Percentiles rank a stretch among this genome's conserved stretches.
Evolutionary conservation across 1,139 yeast species (phyloP).

Genomic region (Fermentozyma sake): DNA sequence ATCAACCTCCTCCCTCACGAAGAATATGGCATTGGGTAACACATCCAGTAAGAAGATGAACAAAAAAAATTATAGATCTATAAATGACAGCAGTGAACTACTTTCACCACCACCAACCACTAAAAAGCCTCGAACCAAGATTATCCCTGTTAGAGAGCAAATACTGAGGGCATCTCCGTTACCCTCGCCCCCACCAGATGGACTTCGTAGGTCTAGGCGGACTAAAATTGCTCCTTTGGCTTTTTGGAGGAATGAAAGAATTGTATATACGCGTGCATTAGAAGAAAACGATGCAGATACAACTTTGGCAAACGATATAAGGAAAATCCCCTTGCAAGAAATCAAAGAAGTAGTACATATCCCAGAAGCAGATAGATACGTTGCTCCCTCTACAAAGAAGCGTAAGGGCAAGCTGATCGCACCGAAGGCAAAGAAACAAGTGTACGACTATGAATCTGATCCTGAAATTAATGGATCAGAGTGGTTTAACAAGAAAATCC

Average conservation of each 20-base stretch:
- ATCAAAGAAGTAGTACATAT: conserved; percentile 55
- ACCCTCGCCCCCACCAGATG: conserved; percentile 46
- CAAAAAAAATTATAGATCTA: conserved; percentile 1
- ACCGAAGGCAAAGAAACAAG: conserved; percentile 6
- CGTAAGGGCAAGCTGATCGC: conserved; percentile 10
- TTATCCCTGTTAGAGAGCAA: conserved; percentile 1
- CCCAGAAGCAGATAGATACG: conserved; percentile 21
- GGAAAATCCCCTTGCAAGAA: conserved; percentile 49
- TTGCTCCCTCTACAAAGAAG: conserved; percentile 4
- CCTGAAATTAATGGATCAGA: conserved; percentile 47
- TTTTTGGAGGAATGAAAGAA: conserved; percentile 80
- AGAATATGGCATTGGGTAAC: conserved; percentile 39
- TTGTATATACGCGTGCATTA: conserved; percentile 53
- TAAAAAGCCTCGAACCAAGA: conserved; percentile 7
- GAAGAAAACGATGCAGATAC: conserved; percentile 38
- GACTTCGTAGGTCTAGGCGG: conserved; percentile 52
- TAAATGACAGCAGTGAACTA: conserved; percentile 7
- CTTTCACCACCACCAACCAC: conserved; percentile 18
- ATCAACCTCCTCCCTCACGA: conserved; percentile 26
- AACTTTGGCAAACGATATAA: conserved; percentile 31
- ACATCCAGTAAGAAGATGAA: conserved; percentile 12
- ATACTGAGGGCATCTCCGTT: conserved; percentile 22
- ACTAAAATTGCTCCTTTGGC: conserved; percentile 71
- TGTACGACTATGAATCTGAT: conserved; percentile 34
- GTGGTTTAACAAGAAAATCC: conserved; percentile 50